These are phyloP conservation scores for Trichoderma atroviride DNA, from an alignment of 2,329 filamentous ascomycete species.

Conservation along the genomic window DNA sequence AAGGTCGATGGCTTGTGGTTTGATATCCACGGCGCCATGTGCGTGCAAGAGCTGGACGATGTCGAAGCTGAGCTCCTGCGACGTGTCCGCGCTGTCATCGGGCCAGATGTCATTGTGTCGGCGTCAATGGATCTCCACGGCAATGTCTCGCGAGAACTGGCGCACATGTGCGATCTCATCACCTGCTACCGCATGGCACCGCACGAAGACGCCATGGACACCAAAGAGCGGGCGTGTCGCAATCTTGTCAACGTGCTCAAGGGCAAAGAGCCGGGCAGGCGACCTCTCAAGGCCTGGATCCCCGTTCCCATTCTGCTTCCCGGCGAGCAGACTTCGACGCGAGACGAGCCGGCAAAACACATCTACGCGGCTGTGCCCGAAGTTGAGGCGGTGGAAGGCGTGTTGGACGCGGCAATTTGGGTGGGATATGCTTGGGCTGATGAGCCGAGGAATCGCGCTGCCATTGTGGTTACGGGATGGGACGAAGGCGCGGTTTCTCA, in stretches of 20 bases:
- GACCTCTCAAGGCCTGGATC: conserved; percentile 56
- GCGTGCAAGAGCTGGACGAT: conserved; percentile 53
- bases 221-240: conserved; percentile 53
- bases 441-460: conserved; percentile 54
- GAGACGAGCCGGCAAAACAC: conserved; percentile 53
- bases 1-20: conserved; percentile 55
- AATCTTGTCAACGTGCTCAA: conserved; percentile 49
- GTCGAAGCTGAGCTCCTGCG: conserved; percentile 51
- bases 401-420: conserved; percentile 58
- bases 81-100: conserved; percentile 50
- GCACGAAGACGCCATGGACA: conserved; percentile 54
- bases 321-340: conserved; percentile 58
- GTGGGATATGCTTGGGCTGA: conserved; percentile 61
- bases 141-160: conserved; percentile 54
- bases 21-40: conserved; percentile 61
- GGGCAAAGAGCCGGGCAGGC: conserved; percentile 30
- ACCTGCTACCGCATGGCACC: conserved; percentile 58
- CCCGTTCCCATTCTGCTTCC: conserved; percentile 55
- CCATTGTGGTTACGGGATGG: conserved; percentile 56
- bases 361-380: conserved; percentile 52
- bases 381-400: conserved; percentile 45
- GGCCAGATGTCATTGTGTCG: conserved; percentile 50
- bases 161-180: conserved; percentile 53
- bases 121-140: conserved; percentile 60
- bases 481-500: conserved; percentile 41